Evolutionary conservation across 2,329 filamentous ascomycete species (phyloP), one percentile per base, ranked within the genome.

Genomic region (Aspergillus clavatus): DNA sequence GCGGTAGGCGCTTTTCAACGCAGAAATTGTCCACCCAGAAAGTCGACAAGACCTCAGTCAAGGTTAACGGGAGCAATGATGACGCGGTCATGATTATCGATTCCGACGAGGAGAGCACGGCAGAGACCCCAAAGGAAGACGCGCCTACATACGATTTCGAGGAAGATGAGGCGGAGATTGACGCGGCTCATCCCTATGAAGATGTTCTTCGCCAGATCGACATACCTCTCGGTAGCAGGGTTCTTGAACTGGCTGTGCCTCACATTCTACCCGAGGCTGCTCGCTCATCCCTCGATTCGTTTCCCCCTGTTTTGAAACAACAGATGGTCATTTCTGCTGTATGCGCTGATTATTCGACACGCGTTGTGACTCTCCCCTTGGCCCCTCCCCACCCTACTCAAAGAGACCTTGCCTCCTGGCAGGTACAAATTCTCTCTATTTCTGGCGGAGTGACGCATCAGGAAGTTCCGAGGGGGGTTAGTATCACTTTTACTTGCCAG

Each of bases 301-400:
- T 71, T 24, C 77, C 75, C 7, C 62, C 66, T 22, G 66, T 78
- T 26, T 67, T 80, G 44, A 70, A 68, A 33, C 67, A 69, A 28
- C 73, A 69, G 43, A 73, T 83, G 12, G 67, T 81, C 19, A 67
- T 83, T 28, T 70, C 74, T 0, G 74, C 75, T 4, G 71, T 75
- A 12, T 83, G 79, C 51, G 72, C 75, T 12, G 80, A 84, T 57
- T 74, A 72, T 11, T 77, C 72, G n/a, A 68, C 80, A 8, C 72
- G 75, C 23, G 54, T 83, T 38, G 67, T 83, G 18, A 73, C 73
- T 4, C 55, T 82, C 14, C 79, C 80, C 4, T 65, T 83, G 19
- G 60, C 61, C 10, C 78, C 79, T 38, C 78, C 79, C 19, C 69
- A 75, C 29, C 64, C 68, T 16, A 55, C 60, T 3, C 60, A 65